Percentiles rank a stretch among this genome's conserved stretches.
These are phyloP conservation scores for Nevesoporus exiguus DNA, from an alignment of 768 basidiomycete genomes.

Conservation along the genomic window DNA sequence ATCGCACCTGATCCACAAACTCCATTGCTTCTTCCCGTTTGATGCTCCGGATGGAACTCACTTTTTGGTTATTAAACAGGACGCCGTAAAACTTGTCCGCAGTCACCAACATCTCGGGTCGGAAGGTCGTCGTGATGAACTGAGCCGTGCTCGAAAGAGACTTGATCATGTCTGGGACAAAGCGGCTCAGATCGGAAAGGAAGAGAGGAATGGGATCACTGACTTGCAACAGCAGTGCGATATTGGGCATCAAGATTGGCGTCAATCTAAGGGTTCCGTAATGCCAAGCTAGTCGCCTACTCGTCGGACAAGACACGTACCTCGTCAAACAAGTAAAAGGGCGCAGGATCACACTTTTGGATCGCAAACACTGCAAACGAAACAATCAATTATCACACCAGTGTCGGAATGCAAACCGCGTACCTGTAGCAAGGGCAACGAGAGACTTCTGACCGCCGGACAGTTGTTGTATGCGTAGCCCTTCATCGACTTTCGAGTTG, in stretches of 20 bases:
- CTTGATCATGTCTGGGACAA: slow-evolving; percentile 71
- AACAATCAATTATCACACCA: slow-evolving; percentile 1
- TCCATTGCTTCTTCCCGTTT: slow-evolving; percentile 88
- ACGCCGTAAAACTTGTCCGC: slow-evolving; percentile 98
- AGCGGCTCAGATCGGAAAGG: slow-evolving; percentile 36
- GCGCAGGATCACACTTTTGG: slow-evolving; percentile 98
- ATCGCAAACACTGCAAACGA: slow-evolving; percentile 83
- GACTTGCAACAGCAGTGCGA: slow-evolving; percentile 92
- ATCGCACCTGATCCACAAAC: slow-evolving; percentile 82
- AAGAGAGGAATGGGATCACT: slow-evolving; percentile 23
- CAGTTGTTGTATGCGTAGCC: slow-evolving; percentile 91
- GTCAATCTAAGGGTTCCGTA: slow-evolving; percentile 61
- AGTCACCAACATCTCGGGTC: slow-evolving; percentile 93
- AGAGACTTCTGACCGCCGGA: slow-evolving; percentile 98
- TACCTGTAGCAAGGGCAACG: slow-evolving; percentile 91
- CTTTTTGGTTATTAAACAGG: slow-evolving; percentile 92
- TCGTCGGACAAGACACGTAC: slow-evolving; percentile 31
- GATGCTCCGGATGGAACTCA: slow-evolving; percentile 85
- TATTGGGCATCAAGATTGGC: slow-evolving; percentile 98
- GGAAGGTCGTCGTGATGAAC: slow-evolving; percentile 98
- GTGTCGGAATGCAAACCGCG: slow-evolving; percentile 5
- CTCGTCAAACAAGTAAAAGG: slow-evolving; percentile 99
- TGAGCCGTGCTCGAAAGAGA: slow-evolving; percentile 84
- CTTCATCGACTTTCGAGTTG: slow-evolving; percentile 98
- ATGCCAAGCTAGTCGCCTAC: background rate